Conservation (phyloP, 140 eudicot species). For the Oenanthe javanica region DNA sequence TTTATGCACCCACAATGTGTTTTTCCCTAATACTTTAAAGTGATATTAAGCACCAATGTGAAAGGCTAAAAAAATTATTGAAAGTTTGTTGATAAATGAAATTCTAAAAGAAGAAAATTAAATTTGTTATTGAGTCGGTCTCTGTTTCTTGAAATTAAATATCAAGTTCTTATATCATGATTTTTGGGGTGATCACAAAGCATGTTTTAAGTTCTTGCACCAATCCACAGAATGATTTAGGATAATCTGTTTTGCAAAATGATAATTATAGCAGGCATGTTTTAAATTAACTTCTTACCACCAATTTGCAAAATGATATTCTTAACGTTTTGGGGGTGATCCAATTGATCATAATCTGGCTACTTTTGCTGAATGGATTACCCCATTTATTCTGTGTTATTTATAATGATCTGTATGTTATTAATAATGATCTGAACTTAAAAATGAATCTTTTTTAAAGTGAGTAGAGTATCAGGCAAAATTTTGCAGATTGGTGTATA, state of each 20-base stretch:
- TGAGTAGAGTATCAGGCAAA: background rate
- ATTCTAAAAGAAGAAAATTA: background rate
- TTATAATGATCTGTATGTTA: too few species aligned
- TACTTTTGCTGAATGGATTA: background rate
- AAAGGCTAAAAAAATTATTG: background rate
- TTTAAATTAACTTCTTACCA: too few species aligned
- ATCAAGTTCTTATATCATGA: background rate
- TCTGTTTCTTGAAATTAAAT: background rate
- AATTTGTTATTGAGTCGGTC: background rate
- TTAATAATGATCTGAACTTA: background rate
- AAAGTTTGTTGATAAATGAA: background rate
- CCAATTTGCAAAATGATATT: too few species aligned
- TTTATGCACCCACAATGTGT: background rate
- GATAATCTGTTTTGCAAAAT: background rate
- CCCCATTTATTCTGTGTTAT: background rate
- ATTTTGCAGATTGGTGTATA: background rate
- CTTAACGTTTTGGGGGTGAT: background rate
- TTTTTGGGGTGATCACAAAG: background rate
- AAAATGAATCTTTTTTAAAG: background rate
- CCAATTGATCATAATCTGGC: background rate
- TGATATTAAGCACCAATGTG: background rate
- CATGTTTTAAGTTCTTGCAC: background rate
- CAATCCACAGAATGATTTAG: too few species aligned
- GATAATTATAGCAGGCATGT: background rate
- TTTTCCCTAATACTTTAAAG: background rate